Evolutionary conservation across 768 basidiomycete genomes (phyloP).

Genomic region (Macrolepiota fuliginosa): DNA sequence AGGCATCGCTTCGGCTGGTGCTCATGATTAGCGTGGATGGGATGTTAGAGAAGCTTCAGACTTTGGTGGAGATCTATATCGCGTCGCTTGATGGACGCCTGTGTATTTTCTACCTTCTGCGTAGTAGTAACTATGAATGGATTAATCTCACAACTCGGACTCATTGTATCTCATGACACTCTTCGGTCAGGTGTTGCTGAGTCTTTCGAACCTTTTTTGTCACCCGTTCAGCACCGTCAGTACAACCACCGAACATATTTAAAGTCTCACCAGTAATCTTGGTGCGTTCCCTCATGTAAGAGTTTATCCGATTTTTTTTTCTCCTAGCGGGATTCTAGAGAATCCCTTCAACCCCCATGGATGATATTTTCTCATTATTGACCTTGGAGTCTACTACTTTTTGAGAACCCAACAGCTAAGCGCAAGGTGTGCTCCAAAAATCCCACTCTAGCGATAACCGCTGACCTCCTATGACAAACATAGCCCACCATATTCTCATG

Average conservation of each 20-base stretch:
- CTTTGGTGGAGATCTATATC: constrained; percentile 34
- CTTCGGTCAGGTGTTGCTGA: too few relatives aligned
- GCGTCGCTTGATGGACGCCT: constrained; percentile 1
- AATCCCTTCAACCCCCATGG: background rate
- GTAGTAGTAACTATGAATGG: background rate
- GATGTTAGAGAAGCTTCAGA: constrained; percentile 25
- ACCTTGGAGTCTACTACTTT: background rate
- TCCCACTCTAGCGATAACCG: background rate
- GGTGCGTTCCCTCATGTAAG: background rate
- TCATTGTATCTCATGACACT: background rate
- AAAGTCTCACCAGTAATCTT: background rate
- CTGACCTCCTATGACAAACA: background rate
- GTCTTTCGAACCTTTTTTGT: background rate
- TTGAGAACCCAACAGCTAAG: background rate
- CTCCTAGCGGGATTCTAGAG: background rate
- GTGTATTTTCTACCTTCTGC: background rate
- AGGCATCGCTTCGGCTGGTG: constrained; percentile 72
- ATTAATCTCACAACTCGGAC: background rate
- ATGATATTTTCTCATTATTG: constrained; percentile 4
- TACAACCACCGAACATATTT: background rate
- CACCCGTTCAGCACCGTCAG: background rate
- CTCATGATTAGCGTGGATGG: constrained; percentile 55
- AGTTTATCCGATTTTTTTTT: constrained; percentile 4
- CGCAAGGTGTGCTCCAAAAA: background rate
- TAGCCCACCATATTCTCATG: constrained; percentile 4